Conservation (phyloP, 129 eudicot genomes). For the Glebionis coronaria region DNA sequence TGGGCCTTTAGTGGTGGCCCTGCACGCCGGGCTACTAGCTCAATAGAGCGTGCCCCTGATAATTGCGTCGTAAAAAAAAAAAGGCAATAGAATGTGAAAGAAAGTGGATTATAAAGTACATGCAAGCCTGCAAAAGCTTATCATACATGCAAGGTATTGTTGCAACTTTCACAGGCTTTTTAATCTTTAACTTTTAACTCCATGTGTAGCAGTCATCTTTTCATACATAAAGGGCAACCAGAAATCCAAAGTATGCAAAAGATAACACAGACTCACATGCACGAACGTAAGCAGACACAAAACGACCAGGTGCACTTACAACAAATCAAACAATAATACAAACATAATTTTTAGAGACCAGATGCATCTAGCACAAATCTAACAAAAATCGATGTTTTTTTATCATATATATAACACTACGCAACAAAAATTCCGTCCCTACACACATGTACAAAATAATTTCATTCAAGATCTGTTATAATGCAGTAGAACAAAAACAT, state of each 20-base stretch:
- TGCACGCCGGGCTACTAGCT: no score
- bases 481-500: constrained; percentile 18
- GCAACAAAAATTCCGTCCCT: no score
- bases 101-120: constrained; percentile 1
- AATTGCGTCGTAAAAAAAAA: no score
- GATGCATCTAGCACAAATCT: no score
- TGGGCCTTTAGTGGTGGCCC: no score
- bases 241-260: constrained; percentile 9
- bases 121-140: constrained; percentile 17
- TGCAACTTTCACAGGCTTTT: constrained; percentile 26
- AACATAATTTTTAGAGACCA: no score
- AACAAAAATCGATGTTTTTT: no score
- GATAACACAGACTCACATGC: constrained; percentile 4
- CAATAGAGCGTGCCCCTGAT: no score
- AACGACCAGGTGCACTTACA: no score
- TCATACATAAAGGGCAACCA: constrained; percentile 18
- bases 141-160: constrained; percentile 23
- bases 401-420: no score
- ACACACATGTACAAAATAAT: background rate
- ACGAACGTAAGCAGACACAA: no score
- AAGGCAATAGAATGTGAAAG: background rate
- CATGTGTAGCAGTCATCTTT: constrained; percentile 1
- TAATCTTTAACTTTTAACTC: constrained; percentile 11
- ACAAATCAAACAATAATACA: no score
- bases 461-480: constrained; percentile 9